Base-by-base conservation (phyloP, 192 early-diverging fungal species). In the Coemansia sp. region DNA sequence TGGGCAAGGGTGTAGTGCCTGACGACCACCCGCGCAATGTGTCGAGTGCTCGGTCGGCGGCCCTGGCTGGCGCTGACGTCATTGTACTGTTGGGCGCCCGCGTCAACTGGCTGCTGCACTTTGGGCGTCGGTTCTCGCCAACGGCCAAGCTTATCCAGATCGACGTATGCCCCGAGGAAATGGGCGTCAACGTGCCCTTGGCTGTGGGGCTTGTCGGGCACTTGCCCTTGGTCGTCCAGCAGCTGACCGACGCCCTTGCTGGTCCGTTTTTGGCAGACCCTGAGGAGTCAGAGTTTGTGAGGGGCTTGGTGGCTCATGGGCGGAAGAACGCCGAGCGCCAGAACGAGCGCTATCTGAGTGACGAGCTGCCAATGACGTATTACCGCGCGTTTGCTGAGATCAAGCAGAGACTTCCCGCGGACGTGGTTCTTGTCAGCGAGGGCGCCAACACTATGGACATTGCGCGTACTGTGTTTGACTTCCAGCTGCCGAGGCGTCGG, bases 381-480 rank as follows among this genome's bases (percentile, higher is more conserved):
- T 84, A 91, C 67, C 80, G 89, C 11, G 89, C 89, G 2, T 92
- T 88, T 55, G 80, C 68, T 33, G 90, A 88, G 62, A 91, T 92
- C 67, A 88, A 90, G 73, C 62, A 70, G 40, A 63, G 63, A 17
- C 78, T 92, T 61, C 89, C 89, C 0, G 37, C 16, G 10, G 70
- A 77, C 33, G 72, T 89, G 3, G 84, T 92, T 17, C 75, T 90
- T 66, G 84, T 92, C 2, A 88, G 87, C 65, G 91, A 92, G 74
- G 91, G 91, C 58, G 90, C 90, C 17, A 91, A 91, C 67, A 91
- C 91, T 0, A 91, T 92, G 91, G 91, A 92, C 65, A 91, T 92
- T 80, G 91, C 85, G 4, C 84, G 91, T 42, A 87, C 87, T 0
- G 85, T 89, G 59, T 91, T 87, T 77, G 90, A 89, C 69, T 80